A percentile compares a stretch with the other conserved stretches of the same genome.
Evolutionary conservation across 495 filamentous ascomycete genomes (phyloP).

Genomic region (Aspergillus mulundensis): DNA sequence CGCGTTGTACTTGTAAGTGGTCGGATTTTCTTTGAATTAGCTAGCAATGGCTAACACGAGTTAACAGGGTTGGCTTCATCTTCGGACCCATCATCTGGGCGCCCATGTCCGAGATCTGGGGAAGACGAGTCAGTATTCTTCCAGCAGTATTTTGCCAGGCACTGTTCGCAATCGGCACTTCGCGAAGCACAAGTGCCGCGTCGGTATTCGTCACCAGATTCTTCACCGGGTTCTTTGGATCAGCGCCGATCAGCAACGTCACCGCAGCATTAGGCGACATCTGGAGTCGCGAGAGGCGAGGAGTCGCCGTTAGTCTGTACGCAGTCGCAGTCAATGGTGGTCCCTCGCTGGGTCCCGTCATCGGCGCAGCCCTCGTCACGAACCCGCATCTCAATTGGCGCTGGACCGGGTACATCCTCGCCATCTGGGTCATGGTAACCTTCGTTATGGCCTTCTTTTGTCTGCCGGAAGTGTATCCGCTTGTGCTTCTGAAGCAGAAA

Average conservation of each 20-base stretch:
- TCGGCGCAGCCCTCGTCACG: slow-evolving; percentile 42
- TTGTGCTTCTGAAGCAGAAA: slow-evolving; percentile 44
- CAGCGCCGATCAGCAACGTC: slow-evolving; percentile 51
- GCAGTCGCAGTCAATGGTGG: slow-evolving; percentile 53
- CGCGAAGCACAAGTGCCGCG: slow-evolving; percentile 51
- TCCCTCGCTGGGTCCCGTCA: slow-evolving; percentile 43
- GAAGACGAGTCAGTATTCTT: slow-evolving; percentile 4
- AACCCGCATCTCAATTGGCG: slow-evolving; percentile 38
- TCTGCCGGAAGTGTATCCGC: slow-evolving; percentile 48
- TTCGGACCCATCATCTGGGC: slow-evolving; percentile 17
- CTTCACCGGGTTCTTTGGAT: slow-evolving; percentile 52
- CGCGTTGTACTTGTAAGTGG: slow-evolving; percentile 19
- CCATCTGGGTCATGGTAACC: slow-evolving; percentile 31
- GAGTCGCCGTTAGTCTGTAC: slow-evolving; percentile 51
- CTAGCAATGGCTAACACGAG: background rate
- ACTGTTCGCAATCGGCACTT: slow-evolving; percentile 29
- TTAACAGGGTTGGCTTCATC: background rate
- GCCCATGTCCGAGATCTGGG: slow-evolving; percentile 13
- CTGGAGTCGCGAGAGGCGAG: slow-evolving; percentile 41
- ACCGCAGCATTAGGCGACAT: slow-evolving; percentile 54
- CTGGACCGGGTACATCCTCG: slow-evolving; percentile 46
- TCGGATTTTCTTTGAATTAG: background rate
- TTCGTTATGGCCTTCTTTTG: slow-evolving; percentile 34
- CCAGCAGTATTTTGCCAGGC: slow-evolving; percentile 6
- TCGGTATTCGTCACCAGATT: slow-evolving; percentile 56